Percentiles rank a stretch among this genome's conserved stretches.
These are phyloP conservation scores for Pseudomassariella vexata DNA, from an alignment of 2,329 filamentous ascomycete genomes.

Conservation along the genomic window DNA sequence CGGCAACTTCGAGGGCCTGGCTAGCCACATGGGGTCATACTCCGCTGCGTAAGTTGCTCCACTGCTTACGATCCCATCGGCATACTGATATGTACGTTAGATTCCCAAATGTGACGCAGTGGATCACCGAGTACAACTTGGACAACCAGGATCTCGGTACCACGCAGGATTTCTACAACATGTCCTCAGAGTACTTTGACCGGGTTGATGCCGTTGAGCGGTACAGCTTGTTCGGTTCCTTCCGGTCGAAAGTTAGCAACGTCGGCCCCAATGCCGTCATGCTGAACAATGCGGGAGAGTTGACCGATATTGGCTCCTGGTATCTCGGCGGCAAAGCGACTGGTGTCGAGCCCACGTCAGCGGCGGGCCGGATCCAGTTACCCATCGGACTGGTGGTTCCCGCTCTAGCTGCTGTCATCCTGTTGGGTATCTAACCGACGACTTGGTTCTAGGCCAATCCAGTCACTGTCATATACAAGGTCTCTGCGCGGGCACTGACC, in stretches of 20 bases:
- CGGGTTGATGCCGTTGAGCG: slow-evolving; percentile 53
- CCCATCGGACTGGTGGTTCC: background rate
- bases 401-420: background rate
- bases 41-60: slow-evolving; percentile 32
- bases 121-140: slow-evolving; percentile 74
- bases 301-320: slow-evolving; percentile 73
- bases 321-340: slow-evolving; percentile 58
- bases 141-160: slow-evolving; percentile 47
- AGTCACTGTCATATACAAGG: too few species aligned
- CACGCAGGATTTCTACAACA: slow-evolving; percentile 64
- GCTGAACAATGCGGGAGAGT: slow-evolving; percentile 58
- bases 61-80: background rate
- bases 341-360: slow-evolving; percentile 31
- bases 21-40: slow-evolving; percentile 59
- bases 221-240: slow-evolving; percentile 74
- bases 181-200: slow-evolving; percentile 62
- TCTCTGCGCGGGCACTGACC: too few species aligned
- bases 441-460: too few species aligned
- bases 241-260: slow-evolving; percentile 64
- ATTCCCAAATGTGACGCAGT: slow-evolving; percentile 58
- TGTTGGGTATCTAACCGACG: too few species aligned
- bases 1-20: slow-evolving; percentile 63
- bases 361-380: slow-evolving; percentile 1
- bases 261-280: slow-evolving; percentile 69
- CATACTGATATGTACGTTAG: slow-evolving; percentile 25